A percentile compares a stretch with the other conserved stretches of the same genome.
Evolutionary conservation across 2,329 filamentous ascomycete species (phyloP).

Genomic region (Aspergillus sp.): DNA sequence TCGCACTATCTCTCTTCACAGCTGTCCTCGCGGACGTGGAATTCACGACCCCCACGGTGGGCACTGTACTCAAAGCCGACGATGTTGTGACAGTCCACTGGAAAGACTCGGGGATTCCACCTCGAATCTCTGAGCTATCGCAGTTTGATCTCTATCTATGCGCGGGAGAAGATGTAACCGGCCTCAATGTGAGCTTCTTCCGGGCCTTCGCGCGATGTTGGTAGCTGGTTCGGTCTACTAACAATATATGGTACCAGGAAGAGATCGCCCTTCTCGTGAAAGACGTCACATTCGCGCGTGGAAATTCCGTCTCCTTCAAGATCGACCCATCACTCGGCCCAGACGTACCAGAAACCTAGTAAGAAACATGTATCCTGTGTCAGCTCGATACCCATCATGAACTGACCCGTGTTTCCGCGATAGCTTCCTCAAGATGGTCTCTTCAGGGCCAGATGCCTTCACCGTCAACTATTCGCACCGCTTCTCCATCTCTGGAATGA

Average conservation of each 20-base stretch:
- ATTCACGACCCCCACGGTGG: conserved; percentile 54
- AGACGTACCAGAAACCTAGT: conserved; percentile 56
- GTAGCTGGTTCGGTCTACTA: conserved; percentile 3
- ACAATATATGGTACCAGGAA: conserved; percentile 29
- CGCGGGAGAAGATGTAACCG: conserved; percentile 56
- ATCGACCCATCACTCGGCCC: conserved; percentile 45
- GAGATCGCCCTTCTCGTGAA: conserved; percentile 40
- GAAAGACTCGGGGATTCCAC: conserved; percentile 53
- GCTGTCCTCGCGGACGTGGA: conserved; percentile 51
- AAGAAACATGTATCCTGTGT: conserved; percentile 22
- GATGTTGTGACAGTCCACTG: conserved; percentile 54
- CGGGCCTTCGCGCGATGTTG: neutral
- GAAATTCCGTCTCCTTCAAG: conserved; percentile 43
- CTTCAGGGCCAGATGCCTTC: conserved; percentile 52
- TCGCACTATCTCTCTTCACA: conserved; percentile 38
- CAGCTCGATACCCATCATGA: neutral
- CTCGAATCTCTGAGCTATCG: conserved; percentile 49
- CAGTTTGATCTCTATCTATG: conserved; percentile 60
- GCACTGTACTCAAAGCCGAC: conserved; percentile 49
- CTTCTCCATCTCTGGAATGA: conserved; percentile 65
- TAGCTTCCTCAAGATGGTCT: conserved; percentile 57
- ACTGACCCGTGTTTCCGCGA: neutral
- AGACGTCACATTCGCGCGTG: conserved; percentile 35
- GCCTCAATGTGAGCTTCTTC: conserved; percentile 41
- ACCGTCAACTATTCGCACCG: conserved; percentile 60